Base-by-base conservation (phyloP, 2,329 filamentous ascomycete genomes). In the Cladophialophora exuberans region DNA sequence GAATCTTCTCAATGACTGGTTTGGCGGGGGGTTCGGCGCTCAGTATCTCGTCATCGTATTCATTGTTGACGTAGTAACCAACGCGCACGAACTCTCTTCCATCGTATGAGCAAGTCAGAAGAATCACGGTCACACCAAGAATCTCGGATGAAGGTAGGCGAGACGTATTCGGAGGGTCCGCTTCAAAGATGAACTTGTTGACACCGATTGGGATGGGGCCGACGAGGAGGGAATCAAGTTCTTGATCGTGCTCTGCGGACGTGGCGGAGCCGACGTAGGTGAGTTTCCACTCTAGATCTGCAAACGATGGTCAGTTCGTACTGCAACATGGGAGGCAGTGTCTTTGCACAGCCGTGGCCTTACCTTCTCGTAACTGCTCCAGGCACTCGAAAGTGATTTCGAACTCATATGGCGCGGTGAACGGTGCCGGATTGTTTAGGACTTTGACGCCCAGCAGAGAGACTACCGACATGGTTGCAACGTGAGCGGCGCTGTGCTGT, bases 1-100 rank as follows among this genome's bases (percentile, higher is more conserved):
- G 84, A 61, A 99, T 90, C 68, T 91, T 90, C 71, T 99, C 95
- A 62, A 97, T 87, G 65, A 95, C 82, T 33, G 92, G 92, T 79
- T 96, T 96, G 54, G 90, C 82, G 5, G 94, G 94, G 7, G 94
- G 94, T 66, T 97, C 92, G 43, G 87, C 85, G 66, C 85, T 88
- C 61, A 99, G 82, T 72, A 96, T 90, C 67, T 95, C 90, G 22
- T 89, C 88, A 65, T 96, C 90, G 73, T 99, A 99, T 74, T 99
- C 95, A 68, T 99, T 99, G 81, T 97, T 99, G 68, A 99, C 94
- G 66, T 99, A 99, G 83, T 99, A 99, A 60, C 94, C 94, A 36
- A 99, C 93, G 63, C 94, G 91, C 33, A 99, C 91, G 67, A 99
- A 99, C 73, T 99, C 94, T 69, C 94, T 86, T 50, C 89, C 88